Percentiles rank a stretch among this genome's conserved stretches.
These are phyloP conservation scores for Heracleum sosnowskyi DNA, from an alignment of 129 eudicot genomes.

Conservation along the genomic window DNA sequence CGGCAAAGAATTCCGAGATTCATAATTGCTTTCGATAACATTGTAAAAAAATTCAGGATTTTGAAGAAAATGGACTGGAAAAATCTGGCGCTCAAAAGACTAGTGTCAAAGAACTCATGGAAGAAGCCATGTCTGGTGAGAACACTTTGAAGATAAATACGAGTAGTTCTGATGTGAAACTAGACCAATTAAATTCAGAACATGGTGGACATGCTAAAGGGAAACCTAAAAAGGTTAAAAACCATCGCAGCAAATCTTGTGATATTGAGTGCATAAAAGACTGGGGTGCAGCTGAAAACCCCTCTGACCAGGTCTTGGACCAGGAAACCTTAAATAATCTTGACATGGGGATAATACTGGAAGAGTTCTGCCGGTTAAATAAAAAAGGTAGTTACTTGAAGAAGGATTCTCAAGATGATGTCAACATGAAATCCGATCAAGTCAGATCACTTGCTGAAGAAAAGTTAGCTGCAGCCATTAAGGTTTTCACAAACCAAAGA, in stretches of 20 bases:
- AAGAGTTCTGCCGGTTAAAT: slow-evolving; percentile 55
- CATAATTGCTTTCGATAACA: background rate
- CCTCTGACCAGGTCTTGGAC: slow-evolving; percentile 23
- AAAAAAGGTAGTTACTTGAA: slow-evolving; percentile 27
- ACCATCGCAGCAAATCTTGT: slow-evolving; percentile 28
- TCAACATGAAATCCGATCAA: slow-evolving; percentile 21
- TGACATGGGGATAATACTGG: slow-evolving; percentile 52
- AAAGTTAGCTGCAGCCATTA: slow-evolving; percentile 53
- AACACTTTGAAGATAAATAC: slow-evolving; percentile 31
- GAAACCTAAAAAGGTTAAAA: slow-evolving; percentile 28
- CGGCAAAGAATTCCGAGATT: background rate
- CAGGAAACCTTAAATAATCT: slow-evolving; percentile 32
- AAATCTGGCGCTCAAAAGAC: slow-evolving; percentile 34
- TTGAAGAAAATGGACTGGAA: slow-evolving; percentile 23
- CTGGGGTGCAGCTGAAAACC: slow-evolving; percentile 13
- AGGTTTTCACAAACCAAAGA: slow-evolving; percentile 44
- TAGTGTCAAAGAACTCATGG: slow-evolving; percentile 88
- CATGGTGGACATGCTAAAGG: slow-evolving; percentile 17
- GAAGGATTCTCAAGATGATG: slow-evolving; percentile 17
- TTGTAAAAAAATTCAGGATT: slow-evolving; percentile 29
- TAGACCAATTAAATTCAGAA: slow-evolving; percentile 7
- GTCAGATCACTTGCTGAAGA: slow-evolving; percentile 41
- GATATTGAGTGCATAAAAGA: slow-evolving; percentile 27
- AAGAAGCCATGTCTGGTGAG: slow-evolving; percentile 74
- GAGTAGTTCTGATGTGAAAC: slow-evolving; percentile 18